Evolutionary conservation across 306 rosid species (phyloP).

Genomic region (Lotus japonicus): DNA sequence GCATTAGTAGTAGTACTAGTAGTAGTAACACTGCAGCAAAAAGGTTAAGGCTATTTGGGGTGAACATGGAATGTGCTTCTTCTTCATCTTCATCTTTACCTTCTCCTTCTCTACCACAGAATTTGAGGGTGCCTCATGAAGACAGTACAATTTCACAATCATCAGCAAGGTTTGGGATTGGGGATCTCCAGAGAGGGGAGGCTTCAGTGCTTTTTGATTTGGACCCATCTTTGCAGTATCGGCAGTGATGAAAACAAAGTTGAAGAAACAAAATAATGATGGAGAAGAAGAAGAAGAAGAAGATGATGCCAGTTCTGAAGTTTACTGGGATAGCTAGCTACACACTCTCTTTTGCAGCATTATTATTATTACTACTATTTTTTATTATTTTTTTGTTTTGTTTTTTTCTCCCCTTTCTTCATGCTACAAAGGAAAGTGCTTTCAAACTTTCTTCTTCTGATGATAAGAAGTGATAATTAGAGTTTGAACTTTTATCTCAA

Average conservation of each 20-base stretch:
- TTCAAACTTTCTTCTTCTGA: slow-evolving; percentile 4
- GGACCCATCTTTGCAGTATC: slow-evolving; percentile 51
- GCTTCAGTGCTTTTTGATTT: slow-evolving; percentile 47
- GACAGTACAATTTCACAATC: slow-evolving; percentile 33
- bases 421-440: slow-evolving; percentile 25
- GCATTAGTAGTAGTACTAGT: neutral
- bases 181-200: slow-evolving; percentile 40
- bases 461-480: slow-evolving; percentile 21
- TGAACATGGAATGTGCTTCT: slow-evolving; percentile 71
- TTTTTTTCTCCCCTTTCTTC: neutral
- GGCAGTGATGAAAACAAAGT: slow-evolving; percentile 21
- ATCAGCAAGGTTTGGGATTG: slow-evolving; percentile 37
- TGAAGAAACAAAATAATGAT: slow-evolving; percentile 25
- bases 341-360: slow-evolving; percentile 25
- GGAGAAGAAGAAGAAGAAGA: slow-evolving; percentile 23
- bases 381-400: neutral
- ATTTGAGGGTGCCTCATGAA: slow-evolving; percentile 33
- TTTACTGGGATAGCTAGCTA: slow-evolving; percentile 5
- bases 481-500: slow-evolving; percentile 23
- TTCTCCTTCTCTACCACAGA: slow-evolving; percentile 22
- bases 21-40: slow-evolving; percentile 10
- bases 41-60: slow-evolving; percentile 70
- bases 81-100: neutral
- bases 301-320: slow-evolving; percentile 5
- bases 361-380: slow-evolving; percentile 3